A percentile compares a stretch with the other conserved stretches of the same genome.
phyloP scores from a whole-genome alignment of 1,284 basidiomycete species.

The Filobasidium uniguttulatum region DNA sequence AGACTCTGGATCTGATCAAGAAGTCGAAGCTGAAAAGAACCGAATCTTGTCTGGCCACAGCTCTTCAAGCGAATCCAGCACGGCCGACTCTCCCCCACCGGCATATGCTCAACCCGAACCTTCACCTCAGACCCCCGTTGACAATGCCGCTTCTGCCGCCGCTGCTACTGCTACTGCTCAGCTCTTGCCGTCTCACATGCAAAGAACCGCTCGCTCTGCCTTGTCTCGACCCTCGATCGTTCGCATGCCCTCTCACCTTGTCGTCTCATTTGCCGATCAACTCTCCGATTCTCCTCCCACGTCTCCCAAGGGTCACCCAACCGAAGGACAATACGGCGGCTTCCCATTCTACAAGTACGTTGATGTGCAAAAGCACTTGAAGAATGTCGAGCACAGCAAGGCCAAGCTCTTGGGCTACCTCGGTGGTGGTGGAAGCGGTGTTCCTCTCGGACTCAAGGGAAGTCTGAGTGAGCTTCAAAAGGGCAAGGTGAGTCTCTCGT shows the following conservation, averaged over 20 bases:
- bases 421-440: conserved; percentile 6
- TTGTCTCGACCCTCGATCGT: neutral
- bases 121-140: too few species aligned
- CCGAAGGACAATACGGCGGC: neutral
- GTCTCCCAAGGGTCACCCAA: conserved; percentile 11
- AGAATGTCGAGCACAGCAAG: neutral
- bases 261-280: neutral
- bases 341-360: neutral
- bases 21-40: neutral
- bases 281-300: neutral
- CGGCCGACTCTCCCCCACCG: neutral
- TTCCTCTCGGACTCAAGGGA: conserved; percentile 5
- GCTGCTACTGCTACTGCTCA: neutral
- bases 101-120: too few species aligned
- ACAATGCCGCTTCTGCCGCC: neutral
- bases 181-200: conserved; percentile 1
- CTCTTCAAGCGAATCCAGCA: neutral
- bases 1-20: neutral
- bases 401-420: conserved; percentile 9
- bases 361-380: neutral
- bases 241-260: neutral
- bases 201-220: neutral
- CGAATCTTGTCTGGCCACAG: neutral
- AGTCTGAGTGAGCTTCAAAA: neutral
- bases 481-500: neutral